Percentiles rank a stretch among this genome's conserved stretches.
Conservation (phyloP, 305 asterid species). For the Fraxinus dipetala region DNA sequence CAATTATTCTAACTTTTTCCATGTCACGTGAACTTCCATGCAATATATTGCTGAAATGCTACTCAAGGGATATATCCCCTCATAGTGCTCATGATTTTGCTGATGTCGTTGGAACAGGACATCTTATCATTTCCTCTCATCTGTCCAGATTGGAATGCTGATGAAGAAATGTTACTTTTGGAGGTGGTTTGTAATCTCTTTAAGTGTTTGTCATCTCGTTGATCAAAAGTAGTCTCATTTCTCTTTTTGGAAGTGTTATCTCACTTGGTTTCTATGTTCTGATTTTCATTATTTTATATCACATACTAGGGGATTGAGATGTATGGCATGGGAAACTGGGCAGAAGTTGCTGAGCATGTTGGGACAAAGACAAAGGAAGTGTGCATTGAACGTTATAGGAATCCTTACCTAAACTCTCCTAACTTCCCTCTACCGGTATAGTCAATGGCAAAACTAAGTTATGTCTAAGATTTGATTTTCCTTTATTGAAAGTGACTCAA, state of each 20-base stretch:
- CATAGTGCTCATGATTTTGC: slow-evolving; percentile 23
- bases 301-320: slow-evolving; percentile 62
- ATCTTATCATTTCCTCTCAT: slow-evolving; percentile 67
- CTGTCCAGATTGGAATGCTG: slow-evolving; percentile 82
- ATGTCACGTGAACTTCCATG: background rate
- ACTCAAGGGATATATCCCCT: slow-evolving; percentile 6
- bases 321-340: slow-evolving; percentile 87
- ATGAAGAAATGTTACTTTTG: slow-evolving; percentile 74
- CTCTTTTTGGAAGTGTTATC: slow-evolving; percentile 11
- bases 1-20: background rate
- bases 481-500: background rate
- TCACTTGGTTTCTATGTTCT: slow-evolving; percentile 1
- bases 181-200: slow-evolving; percentile 45
- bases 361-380: slow-evolving; percentile 73
- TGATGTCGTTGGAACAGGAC: slow-evolving; percentile 44
- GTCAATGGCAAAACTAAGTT: slow-evolving; percentile 16
- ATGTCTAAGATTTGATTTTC: slow-evolving; percentile 5
- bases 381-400: slow-evolving; percentile 62
- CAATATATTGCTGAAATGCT: slow-evolving; percentile 8
- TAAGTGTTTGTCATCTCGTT: slow-evolving; percentile 18
- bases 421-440: slow-evolving; percentile 78
- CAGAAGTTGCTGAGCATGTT: slow-evolving; percentile 79
- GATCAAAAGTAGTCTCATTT: background rate
- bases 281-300: slow-evolving; percentile 17
- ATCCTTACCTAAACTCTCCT: slow-evolving; percentile 66